Percentiles rank a stretch among this genome's conserved stretches.
Evolutionary conservation across 805 yeast species (phyloP).

Genomic region (Lipomyces sp.): DNA sequence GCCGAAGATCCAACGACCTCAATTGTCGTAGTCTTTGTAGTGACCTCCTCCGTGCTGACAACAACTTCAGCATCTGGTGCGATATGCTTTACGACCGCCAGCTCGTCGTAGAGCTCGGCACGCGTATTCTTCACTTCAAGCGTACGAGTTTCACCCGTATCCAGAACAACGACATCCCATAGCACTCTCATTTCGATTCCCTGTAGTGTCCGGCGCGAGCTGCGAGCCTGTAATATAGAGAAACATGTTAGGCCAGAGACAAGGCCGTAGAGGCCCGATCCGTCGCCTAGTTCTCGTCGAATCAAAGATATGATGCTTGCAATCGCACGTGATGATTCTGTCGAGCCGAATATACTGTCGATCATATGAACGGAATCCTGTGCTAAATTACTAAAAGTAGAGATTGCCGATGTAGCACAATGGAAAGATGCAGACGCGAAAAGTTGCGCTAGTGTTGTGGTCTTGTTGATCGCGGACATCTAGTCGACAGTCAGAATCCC

Average conservation of each 20-base stretch:
- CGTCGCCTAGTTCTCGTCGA: conserved; percentile 43
- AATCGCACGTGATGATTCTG: conserved; percentile 45
- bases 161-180: conserved; percentile 46
- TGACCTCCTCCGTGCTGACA: conserved; percentile 34
- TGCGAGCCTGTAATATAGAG: conserved; percentile 43
- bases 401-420: conserved; percentile 39
- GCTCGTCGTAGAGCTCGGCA: conserved; percentile 22
- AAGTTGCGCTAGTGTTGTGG: conserved; percentile 42
- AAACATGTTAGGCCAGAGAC: conserved; percentile 43
- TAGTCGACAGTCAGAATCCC: background rate
- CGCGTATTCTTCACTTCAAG: conserved; percentile 31
- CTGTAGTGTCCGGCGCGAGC: conserved; percentile 38
- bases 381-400: conserved; percentile 39
- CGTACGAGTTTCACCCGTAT: conserved; percentile 42
- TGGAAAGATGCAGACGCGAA: conserved; percentile 43
- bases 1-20: conserved; percentile 25
- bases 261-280: conserved; percentile 41
- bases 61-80: conserved; percentile 29
- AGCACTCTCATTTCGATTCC: conserved; percentile 39
- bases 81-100: conserved; percentile 21
- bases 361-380: conserved; percentile 44
- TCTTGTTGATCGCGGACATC: conserved; percentile 36
- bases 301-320: conserved; percentile 40
- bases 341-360: conserved; percentile 44
- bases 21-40: conserved; percentile 33